Evolutionary conservation across 2,329 filamentous ascomycete species (phyloP), one percentile per base, ranked within the genome.

Genomic region (Xylaria digitata): DNA sequence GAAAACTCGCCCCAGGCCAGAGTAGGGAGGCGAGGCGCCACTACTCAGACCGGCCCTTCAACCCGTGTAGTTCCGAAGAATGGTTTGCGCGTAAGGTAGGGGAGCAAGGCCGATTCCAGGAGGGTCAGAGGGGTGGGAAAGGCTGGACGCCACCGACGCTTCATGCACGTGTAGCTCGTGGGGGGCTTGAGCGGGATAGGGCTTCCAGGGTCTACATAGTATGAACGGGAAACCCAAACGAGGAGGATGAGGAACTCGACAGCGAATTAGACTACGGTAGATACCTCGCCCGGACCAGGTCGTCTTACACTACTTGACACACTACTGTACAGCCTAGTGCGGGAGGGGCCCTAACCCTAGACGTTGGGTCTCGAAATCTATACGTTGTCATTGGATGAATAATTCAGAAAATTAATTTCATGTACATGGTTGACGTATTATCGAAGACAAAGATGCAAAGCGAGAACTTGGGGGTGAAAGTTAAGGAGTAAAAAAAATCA

Each of bases 71-170:
- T 62, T 17, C 59, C 59, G 59, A 54, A 32, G 37, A 7, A 43
- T 40, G 50, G 42, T 55, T 26, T 26, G 65, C 21, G 37, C 45
- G 42, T 45, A 19, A 34, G 30, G 19, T 5, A n/a, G 30, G 32
- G 32, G 19, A 19, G 57, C 53, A 55, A 21, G 55, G 61, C 61
- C 65, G 66, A 60, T 65, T 21, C 66, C 42, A 65, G 66, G 66
- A 62, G 53, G 30, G 26, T 26, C 26, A 32, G 30, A n/a, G 23
- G n/a, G 42, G 59, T 61, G 48, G 53, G 46, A 67, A 26, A 61
- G 61, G 61, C 62, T 65, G 43, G 37, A 50, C 23, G 32, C 43
- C 23, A 55, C 37, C 52, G 9, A 43, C 26, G 9, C 19, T 37
- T 40, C 13, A 54, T 37, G 40, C 43, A 52, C n/a, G 23, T 59